Evolutionary conservation across 129 eudicot genomes (phyloP), one percentile per base, ranked within the genome.

Genomic region (Dittrichia graveolens): DNA sequence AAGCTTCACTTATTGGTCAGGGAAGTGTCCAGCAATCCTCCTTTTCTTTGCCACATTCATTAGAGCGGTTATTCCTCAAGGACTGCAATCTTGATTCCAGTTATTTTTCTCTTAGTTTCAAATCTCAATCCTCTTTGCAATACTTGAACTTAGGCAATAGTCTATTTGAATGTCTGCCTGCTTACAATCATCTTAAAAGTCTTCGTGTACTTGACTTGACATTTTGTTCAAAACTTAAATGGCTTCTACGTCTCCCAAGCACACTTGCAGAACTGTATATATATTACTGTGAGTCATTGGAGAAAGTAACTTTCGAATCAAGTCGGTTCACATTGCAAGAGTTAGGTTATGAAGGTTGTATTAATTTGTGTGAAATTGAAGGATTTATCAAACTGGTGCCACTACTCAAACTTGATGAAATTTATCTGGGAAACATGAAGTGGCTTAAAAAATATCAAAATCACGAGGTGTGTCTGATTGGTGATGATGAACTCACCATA

Each of bases 271-370:
- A 67, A n/a, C 3, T 67, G 73, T 49, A 48, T 49, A 14, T 11
- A 7, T 34, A 52, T 34, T 13, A 4, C 2, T 67, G 73, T 8
- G 12, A n/a, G 7, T 48, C 35, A n/a, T 16, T 67, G 47, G 73
- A 67, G 46, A 67, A 4, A 4, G 14, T 67, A 49, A 49, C 35
- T n/a, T 67, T 67, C 13, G 60, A 67, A n/a, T 67, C 73, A 67
- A 31, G 8, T 49, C 61, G 46, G 19, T 67, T 67, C 44, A 37
- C 31, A 7, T 37, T 67, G 61, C 43, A 14, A 9, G 41, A 49
- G 46, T 49, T 67, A n/a, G 73, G 42, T 34, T 67, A 67, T 35
- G 73, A 49, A 50, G 59, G 73, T 49, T 67, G 73, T 35, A 11
- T 2, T 37, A 37, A 14, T 19, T n/a, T 67, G 37, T 35, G 19